A percentile compares a stretch with the other conserved stretches of the same genome.
Conservation (phyloP, 768 basidiomycete genomes). For the Cubamyces lactineus region DNA sequence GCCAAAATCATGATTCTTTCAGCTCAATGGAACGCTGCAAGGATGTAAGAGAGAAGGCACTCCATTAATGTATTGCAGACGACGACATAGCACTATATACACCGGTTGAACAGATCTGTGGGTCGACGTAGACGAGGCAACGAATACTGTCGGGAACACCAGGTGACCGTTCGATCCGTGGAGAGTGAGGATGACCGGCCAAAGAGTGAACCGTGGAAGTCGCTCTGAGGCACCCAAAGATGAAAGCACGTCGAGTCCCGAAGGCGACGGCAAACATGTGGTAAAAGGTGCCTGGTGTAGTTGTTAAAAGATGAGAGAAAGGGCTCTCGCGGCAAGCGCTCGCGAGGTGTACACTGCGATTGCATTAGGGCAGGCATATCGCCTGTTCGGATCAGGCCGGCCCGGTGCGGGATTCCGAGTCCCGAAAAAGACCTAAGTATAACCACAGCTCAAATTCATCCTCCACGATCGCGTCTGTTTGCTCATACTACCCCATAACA, state of each 20-base stretch:
- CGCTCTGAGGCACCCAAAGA: conserved; percentile 63
- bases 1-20: too few relatives aligned
- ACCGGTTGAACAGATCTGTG: too few relatives aligned
- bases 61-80: too few relatives aligned
- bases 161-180: conserved; percentile 65
- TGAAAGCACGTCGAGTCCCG: conserved; percentile 48
- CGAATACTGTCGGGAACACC: conserved; percentile 50
- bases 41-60: too few relatives aligned
- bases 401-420: too few relatives aligned
- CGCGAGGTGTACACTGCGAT: conserved; percentile 14
- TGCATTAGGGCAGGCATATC: conserved; percentile 51
- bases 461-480: too few relatives aligned
- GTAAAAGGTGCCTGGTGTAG: conserved; percentile 51
- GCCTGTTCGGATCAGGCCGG: neutral
- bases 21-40: too few relatives aligned
- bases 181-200: conserved; percentile 54
- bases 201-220: conserved; percentile 55
- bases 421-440: too few relatives aligned
- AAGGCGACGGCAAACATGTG: conserved; percentile 56
- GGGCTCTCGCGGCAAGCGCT: neutral
- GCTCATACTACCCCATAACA: too few relatives aligned
- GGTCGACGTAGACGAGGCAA: too few relatives aligned
- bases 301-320: conserved; percentile 66
- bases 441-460: too few relatives aligned
- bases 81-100: too few relatives aligned